phyloP scores from a whole-genome alignment of 441 rosid genomes.

The Erodium moschatum region DNA sequence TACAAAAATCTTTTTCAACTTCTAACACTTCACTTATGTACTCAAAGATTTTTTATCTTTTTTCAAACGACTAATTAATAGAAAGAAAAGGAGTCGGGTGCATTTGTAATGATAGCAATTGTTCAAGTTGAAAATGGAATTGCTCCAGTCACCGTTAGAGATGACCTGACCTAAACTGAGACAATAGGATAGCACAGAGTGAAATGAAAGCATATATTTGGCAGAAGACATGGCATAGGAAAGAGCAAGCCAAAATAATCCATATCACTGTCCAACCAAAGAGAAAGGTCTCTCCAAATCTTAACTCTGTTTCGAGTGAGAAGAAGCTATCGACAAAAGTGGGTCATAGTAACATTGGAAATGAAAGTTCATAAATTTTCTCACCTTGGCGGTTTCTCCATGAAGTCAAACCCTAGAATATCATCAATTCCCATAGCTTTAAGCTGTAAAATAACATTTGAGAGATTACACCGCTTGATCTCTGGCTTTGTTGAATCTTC shows the following conservation, averaged over 20 bases:
- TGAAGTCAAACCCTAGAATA: constrained; percentile 83
- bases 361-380: constrained; percentile 8
- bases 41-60: neutral
- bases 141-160: neutral
- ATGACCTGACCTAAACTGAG: neutral
- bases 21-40: neutral
- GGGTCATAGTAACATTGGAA: neutral
- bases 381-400: constrained; percentile 90
- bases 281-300: neutral
- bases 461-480: constrained; percentile 86
- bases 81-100: neutral
- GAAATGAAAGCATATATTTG: constrained; percentile 2
- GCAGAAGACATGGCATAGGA: constrained; percentile 3
- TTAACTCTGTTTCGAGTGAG: neutral
- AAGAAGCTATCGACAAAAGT: neutral
- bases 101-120: neutral
- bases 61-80: neutral
- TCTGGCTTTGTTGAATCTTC: constrained; percentile 85
- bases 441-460: constrained; percentile 82
- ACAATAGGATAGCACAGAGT: neutral
- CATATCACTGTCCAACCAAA: neutral
- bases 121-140: neutral
- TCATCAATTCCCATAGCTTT: constrained; percentile 86
- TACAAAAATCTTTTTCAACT: neutral
- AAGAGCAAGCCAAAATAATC: constrained; percentile 1